These are phyloP conservation scores for Cercospora zeae-maydis DNA, from an alignment of 2,329 filamentous ascomycete genomes.

Conservation along the genomic window DNA sequence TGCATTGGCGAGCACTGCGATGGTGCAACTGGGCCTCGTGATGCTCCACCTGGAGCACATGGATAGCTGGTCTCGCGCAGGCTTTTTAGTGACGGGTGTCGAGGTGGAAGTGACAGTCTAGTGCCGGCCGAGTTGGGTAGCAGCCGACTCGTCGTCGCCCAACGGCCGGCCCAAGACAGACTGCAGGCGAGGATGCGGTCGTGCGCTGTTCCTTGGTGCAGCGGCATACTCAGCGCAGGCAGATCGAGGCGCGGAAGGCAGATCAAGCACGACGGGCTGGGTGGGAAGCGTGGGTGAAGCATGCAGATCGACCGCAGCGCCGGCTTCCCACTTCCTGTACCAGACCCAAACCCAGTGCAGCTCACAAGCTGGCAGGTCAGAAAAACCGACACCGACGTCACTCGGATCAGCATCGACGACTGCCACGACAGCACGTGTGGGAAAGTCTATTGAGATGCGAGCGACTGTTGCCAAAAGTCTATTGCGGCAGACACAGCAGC, in stretches of 20 bases:
- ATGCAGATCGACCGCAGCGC: neutral
- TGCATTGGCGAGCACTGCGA: neutral
- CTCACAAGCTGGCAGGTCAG: neutral
- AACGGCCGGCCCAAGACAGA: neutral
- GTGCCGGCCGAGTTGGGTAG: conserved; percentile 2
- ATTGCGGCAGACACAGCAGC: neutral
- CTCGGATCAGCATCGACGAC: neutral
- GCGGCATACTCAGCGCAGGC: neutral
- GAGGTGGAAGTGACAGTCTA: neutral
- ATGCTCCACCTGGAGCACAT: conserved; percentile 1
- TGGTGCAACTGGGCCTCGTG: conserved; percentile 3
- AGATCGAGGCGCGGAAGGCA: neutral
- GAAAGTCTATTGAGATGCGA: neutral
- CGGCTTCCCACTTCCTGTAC: neutral
- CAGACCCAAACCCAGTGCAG: neutral
- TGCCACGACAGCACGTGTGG: neutral
- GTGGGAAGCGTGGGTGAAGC: neutral
- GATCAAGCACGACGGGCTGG: neutral
- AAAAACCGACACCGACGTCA: neutral
- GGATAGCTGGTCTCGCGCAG: conserved; percentile 7
- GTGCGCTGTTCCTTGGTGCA: conserved; percentile 1
- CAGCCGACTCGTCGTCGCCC: neutral
- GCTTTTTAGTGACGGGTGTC: neutral
- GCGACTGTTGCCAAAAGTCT: neutral
- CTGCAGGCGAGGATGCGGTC: neutral